Evolutionary conservation across 805 yeast species (phyloP).

Genomic region (Myxozyma nipponensis): DNA sequence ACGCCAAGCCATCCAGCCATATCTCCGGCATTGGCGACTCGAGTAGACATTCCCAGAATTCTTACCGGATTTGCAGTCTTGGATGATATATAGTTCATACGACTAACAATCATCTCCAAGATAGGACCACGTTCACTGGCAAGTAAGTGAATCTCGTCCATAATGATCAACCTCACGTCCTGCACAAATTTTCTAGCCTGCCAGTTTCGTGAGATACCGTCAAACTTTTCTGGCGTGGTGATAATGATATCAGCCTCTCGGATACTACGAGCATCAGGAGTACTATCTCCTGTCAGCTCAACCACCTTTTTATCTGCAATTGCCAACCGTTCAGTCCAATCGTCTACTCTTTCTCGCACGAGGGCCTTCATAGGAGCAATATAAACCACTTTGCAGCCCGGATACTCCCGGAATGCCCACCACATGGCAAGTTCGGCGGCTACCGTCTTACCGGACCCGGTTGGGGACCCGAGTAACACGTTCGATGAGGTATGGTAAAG

Average conservation of each 20-base stretch:
- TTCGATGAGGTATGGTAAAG: conserved; percentile 73
- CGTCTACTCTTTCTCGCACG: conserved; percentile 78
- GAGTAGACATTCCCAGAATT: conserved; percentile 75
- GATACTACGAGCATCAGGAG: conserved; percentile 66
- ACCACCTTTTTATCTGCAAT: conserved; percentile 53
- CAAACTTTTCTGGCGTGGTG: conserved; percentile 84
- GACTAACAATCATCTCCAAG: conserved; percentile 82
- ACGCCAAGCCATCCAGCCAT: conserved; percentile 84
- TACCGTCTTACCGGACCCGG: conserved; percentile 97
- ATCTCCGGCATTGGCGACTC: conserved; percentile 80
- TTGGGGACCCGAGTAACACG: conserved; percentile 94
- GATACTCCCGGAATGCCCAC: conserved; percentile 81
- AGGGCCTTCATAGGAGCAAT: conserved; percentile 89
- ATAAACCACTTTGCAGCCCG: conserved; percentile 60
- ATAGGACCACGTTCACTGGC: conserved; percentile 87
- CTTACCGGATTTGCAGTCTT: conserved; percentile 60
- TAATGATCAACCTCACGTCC: conserved; percentile 66
- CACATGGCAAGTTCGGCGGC: conserved; percentile 96
- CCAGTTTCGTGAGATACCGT: conserved; percentile 86
- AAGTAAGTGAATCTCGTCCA: conserved; percentile 81
- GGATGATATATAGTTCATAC: conserved; percentile 69
- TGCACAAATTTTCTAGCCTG: conserved; percentile 73
- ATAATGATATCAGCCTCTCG: conserved; percentile 68
- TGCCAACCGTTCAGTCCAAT: conserved; percentile 59
- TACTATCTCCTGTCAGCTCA: conserved; percentile 78